These are phyloP conservation scores for Piper longum DNA, from an alignment of 164 flowering plant species.

Conservation along the genomic window DNA sequence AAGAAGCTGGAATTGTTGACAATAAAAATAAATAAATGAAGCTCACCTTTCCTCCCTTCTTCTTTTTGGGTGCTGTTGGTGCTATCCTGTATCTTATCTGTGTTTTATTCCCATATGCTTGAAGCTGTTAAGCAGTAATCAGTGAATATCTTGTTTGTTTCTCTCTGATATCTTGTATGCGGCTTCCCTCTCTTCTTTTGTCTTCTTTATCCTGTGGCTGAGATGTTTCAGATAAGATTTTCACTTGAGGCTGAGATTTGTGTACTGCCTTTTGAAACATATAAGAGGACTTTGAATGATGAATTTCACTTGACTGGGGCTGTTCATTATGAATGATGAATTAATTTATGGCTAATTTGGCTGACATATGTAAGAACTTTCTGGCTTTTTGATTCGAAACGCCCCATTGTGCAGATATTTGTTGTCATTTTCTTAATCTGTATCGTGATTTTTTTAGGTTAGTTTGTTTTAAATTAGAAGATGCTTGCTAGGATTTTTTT, in stretches of 20 bases:
- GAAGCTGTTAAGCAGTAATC: neutral
- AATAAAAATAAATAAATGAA: too few relatives aligned
- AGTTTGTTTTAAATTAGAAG: too few relatives aligned
- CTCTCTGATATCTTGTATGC: neutral
- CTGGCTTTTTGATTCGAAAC: too few relatives aligned
- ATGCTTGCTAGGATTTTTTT: too few relatives aligned
- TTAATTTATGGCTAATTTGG: too few relatives aligned
- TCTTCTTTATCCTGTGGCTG: neutral
- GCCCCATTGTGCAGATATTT: too few relatives aligned
- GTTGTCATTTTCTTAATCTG: too few relatives aligned
- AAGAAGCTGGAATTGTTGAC: neutral
- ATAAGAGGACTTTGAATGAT: neutral
- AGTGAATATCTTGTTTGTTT: neutral
- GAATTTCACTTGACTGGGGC: neutral
- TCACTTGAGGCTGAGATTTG: neutral
- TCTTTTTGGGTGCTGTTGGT: too few relatives aligned
- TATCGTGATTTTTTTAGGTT: too few relatives aligned
- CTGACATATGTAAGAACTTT: too few relatives aligned
- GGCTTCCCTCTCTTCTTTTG: neutral
- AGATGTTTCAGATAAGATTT: neutral
- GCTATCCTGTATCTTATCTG: neutral
- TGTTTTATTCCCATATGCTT: neutral
- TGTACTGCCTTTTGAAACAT: neutral
- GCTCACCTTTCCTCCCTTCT: neutral
- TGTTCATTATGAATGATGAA: neutral